A percentile compares a stretch with the other conserved stretches of the same genome.
These are phyloP conservation scores for Pouteria glomerata DNA, from an alignment of 148 eudicot species.

Conservation along the genomic window DNA sequence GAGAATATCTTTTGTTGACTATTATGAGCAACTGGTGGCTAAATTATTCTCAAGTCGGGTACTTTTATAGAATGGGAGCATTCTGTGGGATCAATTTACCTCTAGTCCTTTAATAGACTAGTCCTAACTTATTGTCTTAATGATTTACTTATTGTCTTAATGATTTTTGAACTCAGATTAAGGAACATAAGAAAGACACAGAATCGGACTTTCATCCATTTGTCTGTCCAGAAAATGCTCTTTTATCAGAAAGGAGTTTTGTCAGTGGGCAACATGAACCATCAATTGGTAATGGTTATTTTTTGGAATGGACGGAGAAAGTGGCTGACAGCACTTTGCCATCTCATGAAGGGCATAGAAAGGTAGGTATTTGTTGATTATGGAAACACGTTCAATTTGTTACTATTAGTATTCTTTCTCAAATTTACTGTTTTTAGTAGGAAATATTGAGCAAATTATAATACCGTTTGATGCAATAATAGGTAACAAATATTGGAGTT, in stretches of 20 bases:
- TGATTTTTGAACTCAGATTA: conserved; percentile 28
- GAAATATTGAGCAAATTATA: background rate
- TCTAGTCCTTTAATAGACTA: background rate
- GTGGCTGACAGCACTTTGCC: conserved; percentile 6
- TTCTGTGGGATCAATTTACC: background rate
- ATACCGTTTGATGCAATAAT: conserved; percentile 14
- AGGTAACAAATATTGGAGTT: conserved; percentile 31
- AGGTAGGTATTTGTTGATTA: conserved; percentile 20
- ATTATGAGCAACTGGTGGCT: background rate
- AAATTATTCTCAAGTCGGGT: too few relatives aligned
- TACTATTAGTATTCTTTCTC: conserved; percentile 1
- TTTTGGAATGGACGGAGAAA: conserved; percentile 36
- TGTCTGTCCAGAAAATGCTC: conserved; percentile 33
- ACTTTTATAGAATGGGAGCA: background rate
- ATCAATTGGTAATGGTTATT: conserved; percentile 23
- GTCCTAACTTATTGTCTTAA: conserved; percentile 4
- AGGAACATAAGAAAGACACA: conserved; percentile 37
- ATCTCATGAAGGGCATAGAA: conserved; percentile 17
- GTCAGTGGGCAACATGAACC: conserved; percentile 24
- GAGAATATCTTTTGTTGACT: background rate
- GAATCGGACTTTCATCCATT: conserved; percentile 25
- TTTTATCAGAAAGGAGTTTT: conserved; percentile 35
- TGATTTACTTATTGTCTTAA: background rate
- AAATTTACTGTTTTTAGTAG: conserved; percentile 4
- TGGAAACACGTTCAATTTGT: conserved; percentile 1